These are phyloP conservation scores for Exophiala aquamarina DNA, from an alignment of 2,329 filamentous ascomycete genomes.

Conservation along the genomic window DNA sequence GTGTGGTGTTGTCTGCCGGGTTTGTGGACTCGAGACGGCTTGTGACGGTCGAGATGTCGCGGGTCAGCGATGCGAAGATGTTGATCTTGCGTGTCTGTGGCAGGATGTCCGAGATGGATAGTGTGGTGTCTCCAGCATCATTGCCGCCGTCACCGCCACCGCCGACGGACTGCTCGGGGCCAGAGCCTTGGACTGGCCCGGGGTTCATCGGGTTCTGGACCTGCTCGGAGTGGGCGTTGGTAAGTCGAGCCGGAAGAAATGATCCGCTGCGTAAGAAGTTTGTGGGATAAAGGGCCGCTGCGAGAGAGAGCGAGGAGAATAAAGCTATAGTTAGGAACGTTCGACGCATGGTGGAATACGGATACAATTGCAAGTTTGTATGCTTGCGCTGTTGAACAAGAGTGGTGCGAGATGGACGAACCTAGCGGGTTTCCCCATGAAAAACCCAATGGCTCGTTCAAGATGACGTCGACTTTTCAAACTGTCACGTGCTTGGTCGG, in stretches of 20 bases:
- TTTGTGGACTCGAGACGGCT: conserved; percentile 63
- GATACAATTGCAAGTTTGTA: too few species aligned
- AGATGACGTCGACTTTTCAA: too few species aligned
- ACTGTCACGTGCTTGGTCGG: too few species aligned
- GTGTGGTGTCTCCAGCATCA: conserved; percentile 39
- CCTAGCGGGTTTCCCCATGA: too few species aligned
- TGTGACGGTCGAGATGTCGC: conserved; percentile 70
- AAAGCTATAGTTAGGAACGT: conserved; percentile 11
- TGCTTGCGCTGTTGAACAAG: too few species aligned
- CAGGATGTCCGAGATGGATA: conserved; percentile 82
- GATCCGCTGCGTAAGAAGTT: conserved; percentile 8
- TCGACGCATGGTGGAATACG: conserved; percentile 9
- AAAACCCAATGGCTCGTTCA: too few species aligned
- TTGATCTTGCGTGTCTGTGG: conserved; percentile 76
- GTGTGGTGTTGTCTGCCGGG: conserved; percentile 68
- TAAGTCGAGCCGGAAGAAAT: too few species aligned
- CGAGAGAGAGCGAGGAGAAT: conserved; percentile 17
- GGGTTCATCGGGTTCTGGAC: too few species aligned
- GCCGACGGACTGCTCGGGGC: background rate
- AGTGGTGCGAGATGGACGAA: too few species aligned
- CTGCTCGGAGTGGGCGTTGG: too few species aligned
- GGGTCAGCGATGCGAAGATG: conserved; percentile 78
- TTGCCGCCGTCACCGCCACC: too few species aligned
- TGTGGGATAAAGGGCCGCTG: conserved; percentile 12
- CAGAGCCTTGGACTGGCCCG: background rate